Percentiles rank a stretch among this genome's conserved stretches.
These are phyloP conservation scores for Verruconis gallopava DNA, from an alignment of 2,329 filamentous ascomycete genomes.

Conservation along the genomic window DNA sequence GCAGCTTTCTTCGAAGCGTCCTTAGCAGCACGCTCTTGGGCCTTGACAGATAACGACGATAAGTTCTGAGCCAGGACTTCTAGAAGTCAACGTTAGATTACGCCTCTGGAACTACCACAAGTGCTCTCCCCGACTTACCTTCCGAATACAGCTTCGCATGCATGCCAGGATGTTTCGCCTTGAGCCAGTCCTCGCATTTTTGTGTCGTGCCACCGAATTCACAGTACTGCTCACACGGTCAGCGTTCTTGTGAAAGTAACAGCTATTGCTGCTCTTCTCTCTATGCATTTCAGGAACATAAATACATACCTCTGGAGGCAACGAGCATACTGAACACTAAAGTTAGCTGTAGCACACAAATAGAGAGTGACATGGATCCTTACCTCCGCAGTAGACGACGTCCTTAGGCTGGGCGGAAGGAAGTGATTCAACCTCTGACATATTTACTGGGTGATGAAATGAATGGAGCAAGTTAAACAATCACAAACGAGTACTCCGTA, in stretches of 20 bases:
- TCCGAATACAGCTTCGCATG: slow-evolving; percentile 75
- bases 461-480: too few relatives aligned
- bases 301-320: slow-evolving; percentile 54
- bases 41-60: slow-evolving; percentile 74
- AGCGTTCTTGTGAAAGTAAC: slow-evolving; percentile 4
- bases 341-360: too few relatives aligned
- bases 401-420: slow-evolving; percentile 1
- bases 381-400: slow-evolving; percentile 12
- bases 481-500: too few relatives aligned
- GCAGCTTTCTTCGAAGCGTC: slow-evolving; percentile 95
- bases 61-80: slow-evolving; percentile 69
- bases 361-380: neutral
- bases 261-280: too few relatives aligned
- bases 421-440: slow-evolving; percentile 6
- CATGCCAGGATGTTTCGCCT: slow-evolving; percentile 57
- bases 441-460: too few relatives aligned
- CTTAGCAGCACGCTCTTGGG: slow-evolving; percentile 88
- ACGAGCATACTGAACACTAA: slow-evolving; percentile 42
- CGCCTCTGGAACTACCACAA: neutral
- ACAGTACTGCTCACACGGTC: slow-evolving; percentile 59
- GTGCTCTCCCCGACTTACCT: slow-evolving; percentile 36
- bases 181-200: slow-evolving; percentile 95
- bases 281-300: slow-evolving; percentile 11
- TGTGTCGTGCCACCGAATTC: slow-evolving; percentile 94
- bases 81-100: slow-evolving; percentile 11